Conservation (phyloP, 2,329 filamentous ascomycete species). For the Sarocladium kiliense region DNA sequence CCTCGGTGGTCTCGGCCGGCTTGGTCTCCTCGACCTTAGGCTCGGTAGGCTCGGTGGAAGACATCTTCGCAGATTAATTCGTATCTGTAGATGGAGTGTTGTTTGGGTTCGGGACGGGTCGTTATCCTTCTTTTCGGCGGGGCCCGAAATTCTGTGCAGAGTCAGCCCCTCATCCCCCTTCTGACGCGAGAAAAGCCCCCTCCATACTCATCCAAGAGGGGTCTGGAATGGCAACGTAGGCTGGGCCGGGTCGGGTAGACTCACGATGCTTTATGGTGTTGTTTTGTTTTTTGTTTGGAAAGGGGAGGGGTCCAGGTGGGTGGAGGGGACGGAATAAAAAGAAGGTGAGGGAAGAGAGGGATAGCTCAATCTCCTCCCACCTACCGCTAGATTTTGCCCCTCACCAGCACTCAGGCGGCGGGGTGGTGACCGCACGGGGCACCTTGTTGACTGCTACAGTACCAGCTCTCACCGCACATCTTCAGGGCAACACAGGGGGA, state of each 20-base stretch:
- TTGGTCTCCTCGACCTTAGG: constrained; percentile 49
- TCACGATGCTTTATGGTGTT: constrained; percentile 3
- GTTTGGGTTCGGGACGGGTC: not conserved
- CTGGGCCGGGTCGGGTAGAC: not conserved
- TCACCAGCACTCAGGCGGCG: not conserved
- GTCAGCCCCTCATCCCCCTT: not conserved
- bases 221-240: not conserved
- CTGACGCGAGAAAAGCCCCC: not conserved
- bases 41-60: constrained; percentile 44
- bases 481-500: not conserved
- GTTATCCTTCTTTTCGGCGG: not conserved
- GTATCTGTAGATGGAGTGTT: constrained; percentile 5
- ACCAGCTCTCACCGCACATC: not conserved
- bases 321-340: constrained; percentile 6
- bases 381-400: not conserved
- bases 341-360: constrained; percentile 4
- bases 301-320: constrained; percentile 5
- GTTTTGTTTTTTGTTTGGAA: constrained; percentile 8
- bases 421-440: not conserved
- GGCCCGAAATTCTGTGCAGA: constrained; percentile 8
- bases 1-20: constrained; percentile 21
- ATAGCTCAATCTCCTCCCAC: constrained; percentile 1
- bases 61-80: constrained; percentile 33
- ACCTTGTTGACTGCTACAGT: not conserved
- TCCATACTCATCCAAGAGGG: not conserved